phyloP scores from a whole-genome alignment of 2,329 filamentous ascomycete genomes.

The Lecanoromycetidae sp. region DNA sequence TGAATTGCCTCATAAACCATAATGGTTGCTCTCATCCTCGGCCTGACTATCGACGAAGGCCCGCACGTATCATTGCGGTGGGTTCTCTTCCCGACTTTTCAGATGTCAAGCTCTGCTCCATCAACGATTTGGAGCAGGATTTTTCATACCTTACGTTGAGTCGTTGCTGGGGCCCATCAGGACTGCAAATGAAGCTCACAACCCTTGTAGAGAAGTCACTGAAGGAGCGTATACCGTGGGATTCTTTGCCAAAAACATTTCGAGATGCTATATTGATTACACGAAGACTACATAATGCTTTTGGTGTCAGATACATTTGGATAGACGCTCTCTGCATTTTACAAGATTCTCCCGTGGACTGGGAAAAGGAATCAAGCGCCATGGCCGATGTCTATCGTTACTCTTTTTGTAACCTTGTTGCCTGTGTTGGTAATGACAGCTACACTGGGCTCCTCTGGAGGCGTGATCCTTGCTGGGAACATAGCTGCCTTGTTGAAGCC shows the following conservation, averaged over 20 bases:
- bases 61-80: not conserved
- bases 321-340: slow-evolving; percentile 19
- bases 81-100: not conserved
- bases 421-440: slow-evolving; percentile 13
- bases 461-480: not conserved
- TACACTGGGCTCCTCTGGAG: slow-evolving; percentile 1
- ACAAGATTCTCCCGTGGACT: slow-evolving; percentile 15
- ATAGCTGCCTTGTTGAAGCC: not conserved
- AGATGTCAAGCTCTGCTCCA: not conserved
- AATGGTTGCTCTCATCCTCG: not conserved
- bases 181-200: not conserved
- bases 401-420: slow-evolving; percentile 19
- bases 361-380: slow-evolving; percentile 11
- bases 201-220: not conserved
- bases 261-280: slow-evolving; percentile 16
- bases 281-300: not conserved
- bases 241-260: slow-evolving; percentile 14
- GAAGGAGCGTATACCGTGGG: not conserved
- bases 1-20: not conserved
- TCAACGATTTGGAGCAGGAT: not conserved
- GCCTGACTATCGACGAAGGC: not conserved
- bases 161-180: too few relatives aligned
- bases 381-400: slow-evolving; percentile 17
- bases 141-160: too few relatives aligned
- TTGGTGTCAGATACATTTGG: slow-evolving; percentile 20